These are phyloP conservation scores for Lenwebbia sp. DNA, from an alignment of 345 rosid species.

Conservation along the genomic window DNA sequence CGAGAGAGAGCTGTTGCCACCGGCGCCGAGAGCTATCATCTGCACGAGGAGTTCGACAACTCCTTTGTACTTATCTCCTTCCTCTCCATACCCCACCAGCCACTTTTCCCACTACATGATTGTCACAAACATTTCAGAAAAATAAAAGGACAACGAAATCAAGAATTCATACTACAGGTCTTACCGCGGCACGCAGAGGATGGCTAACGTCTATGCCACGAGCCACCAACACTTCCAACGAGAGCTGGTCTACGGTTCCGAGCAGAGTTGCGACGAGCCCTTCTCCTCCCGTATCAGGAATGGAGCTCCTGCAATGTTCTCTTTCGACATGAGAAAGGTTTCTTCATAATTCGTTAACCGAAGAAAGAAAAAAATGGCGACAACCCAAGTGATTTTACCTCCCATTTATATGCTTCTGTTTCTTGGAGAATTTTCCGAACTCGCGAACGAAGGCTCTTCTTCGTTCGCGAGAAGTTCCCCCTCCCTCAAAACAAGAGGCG, in stretches of 20 bases:
- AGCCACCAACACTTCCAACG: constrained; percentile 43
- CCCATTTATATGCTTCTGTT: constrained; percentile 10
- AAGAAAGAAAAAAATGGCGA: too few relatives aligned
- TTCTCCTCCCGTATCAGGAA: constrained; percentile 15
- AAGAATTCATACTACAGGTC: neutral
- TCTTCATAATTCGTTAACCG: too few relatives aligned
- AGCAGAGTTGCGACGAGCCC: constrained; percentile 28
- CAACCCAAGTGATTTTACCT: constrained; percentile 17
- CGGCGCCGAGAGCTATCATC: constrained; percentile 33
- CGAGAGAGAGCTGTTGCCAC: constrained; percentile 8
- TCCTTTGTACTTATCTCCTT: constrained; percentile 37
- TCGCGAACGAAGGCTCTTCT: constrained; percentile 36
- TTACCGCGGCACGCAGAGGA: constrained; percentile 48
- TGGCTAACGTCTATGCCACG: constrained; percentile 46
- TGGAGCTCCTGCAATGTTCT: constrained; percentile 16
- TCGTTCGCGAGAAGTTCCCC: constrained; percentile 9
- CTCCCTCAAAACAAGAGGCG: constrained; percentile 10
- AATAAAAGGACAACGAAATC: too few relatives aligned
- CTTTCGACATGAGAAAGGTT: too few relatives aligned
- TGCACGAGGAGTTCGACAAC: constrained; percentile 55
- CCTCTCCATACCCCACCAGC: constrained; percentile 47
- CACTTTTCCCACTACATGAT: constrained; percentile 72
- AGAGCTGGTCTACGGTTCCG: constrained; percentile 44
- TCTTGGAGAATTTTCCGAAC: constrained; percentile 16
- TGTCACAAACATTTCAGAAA: neutral